Evolutionary conservation across 768 basidiomycete genomes (phyloP).

Genomic region (Boletus subparvulus): DNA sequence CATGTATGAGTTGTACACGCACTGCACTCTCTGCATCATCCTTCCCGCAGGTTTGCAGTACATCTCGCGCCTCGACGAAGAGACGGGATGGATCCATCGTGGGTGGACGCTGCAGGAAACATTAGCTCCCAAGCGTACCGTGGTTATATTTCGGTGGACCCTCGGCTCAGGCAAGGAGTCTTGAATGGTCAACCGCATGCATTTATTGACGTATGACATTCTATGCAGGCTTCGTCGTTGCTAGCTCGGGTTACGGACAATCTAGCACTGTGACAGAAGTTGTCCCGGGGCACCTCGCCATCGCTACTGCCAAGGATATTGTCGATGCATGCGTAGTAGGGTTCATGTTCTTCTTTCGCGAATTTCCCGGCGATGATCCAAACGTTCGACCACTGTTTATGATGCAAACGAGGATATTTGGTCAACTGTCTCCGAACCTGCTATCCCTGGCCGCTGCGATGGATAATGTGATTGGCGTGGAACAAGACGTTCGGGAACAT

Average conservation of each 20-base stretch:
- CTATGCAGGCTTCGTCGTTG: background rate
- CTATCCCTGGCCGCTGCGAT: background rate
- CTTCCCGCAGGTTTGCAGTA: background rate
- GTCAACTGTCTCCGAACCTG: background rate
- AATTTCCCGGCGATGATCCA: background rate
- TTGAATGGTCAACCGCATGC: no score
- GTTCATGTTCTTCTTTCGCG: background rate
- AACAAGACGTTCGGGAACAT: background rate
- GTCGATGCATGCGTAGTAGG: background rate
- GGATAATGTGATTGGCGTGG: background rate
- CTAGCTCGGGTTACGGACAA: background rate
- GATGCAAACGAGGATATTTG: background rate
- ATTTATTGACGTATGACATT: background rate
- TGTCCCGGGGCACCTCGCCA: background rate
- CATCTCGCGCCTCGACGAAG: background rate
- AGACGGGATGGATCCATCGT: background rate
- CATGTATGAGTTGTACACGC: background rate
- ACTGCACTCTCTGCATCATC: background rate
- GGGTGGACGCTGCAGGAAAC: constrained; percentile 3
- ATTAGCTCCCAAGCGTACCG: background rate
- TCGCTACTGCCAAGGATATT: background rate
- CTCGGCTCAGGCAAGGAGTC: background rate
- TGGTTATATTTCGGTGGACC: background rate
- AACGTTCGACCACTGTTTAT: background rate
- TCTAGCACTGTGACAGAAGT: background rate